Evolutionary conservation across 176 grass and related monocot genomes (phyloP), one percentile per base, ranked within the genome.

Genomic region (Aegilops umbellulata): DNA sequence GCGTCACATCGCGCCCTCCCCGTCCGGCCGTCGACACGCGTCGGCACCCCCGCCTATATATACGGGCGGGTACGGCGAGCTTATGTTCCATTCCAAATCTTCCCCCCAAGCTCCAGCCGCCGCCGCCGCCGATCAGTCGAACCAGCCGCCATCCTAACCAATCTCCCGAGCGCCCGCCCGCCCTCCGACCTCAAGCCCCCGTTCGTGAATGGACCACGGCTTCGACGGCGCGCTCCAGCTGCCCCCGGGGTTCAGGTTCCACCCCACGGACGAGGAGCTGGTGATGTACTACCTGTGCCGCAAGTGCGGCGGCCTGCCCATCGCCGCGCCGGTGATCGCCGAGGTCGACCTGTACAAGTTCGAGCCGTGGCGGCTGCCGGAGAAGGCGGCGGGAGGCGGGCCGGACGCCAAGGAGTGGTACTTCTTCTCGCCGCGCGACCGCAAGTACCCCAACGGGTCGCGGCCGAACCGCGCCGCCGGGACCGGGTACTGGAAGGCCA

Each of bases 221-320:
- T 8, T 58, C 31, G 90, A 86, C 77, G 91, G 90, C n/a, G 92
- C 84, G 58, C 82, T 97, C 46, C 83, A 90, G 76, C 86, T 97
- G 16, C 95, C 95, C 14, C 95, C 90, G 2, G 95, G 95, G 7
- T 97, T 97, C 91, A 87, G 95, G 6, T 97, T 97, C 93, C 95
- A 97, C 87, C 95, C 95, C 0, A 97, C 95, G 0, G 95, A 97
- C 85, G 93, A 97, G 14, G 95, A 97, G 92, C 93, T 97, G 3
- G 95, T 97, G 17, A 93, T 47, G 71, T 69, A 92, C 91, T 97
- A 97, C 90, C 89, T 97, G 8, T 94, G 93, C 27, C 95, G 89
- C 63, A 88, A 81, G 84, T 97, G 95, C 89, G 82, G 71, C 71
- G 91, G 79, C 2, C 87, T 91, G 27, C 76, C 93, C 3, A 82